Base-by-base conservation (phyloP, 257 asterid genomes). In the Capsicum pubescens region DNA sequence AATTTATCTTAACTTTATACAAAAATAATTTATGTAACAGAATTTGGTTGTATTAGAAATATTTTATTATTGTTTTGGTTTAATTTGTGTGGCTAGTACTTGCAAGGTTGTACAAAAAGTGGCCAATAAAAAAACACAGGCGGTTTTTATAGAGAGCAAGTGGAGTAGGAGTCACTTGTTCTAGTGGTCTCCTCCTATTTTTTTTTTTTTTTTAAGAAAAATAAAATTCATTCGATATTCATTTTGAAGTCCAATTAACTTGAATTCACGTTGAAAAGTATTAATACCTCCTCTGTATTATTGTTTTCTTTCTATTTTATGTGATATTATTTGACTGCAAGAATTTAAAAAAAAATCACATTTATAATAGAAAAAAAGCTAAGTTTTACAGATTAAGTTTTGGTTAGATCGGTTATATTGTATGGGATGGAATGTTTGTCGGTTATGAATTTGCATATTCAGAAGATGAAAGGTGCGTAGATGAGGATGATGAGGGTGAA, bases 111-210 rank as follows among this genome's bases (percentile, higher is more conserved):
- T 44, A 16, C 60, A 10, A 84, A 79, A 80, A 81, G 60, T 83
- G 69, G 84, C 94, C 93, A 91, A 92, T 89, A 50, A 84, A 85
- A 90, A 88, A 78, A 82, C 88, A 89, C 88, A 88, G 92, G 89
- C 90, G 90, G 96, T 92, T 90, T 35, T 66, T 66, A 66, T 46
- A 87, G 80, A 85, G 90, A 80, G 85, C 64, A 87, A 84, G 89
- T 74, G 92, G 89, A 89, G 87, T 86, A 82, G 89, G 91, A 90
- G 95, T 86, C 90, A 86, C 87, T 74, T 55, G 56, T 48, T 74
- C 13, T 74, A 74, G 80, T 89, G 89, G 87, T 0, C 26, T 0
- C 17, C 42, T 5, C 32, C 32, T 26, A 2, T 32, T 64, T 12
- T 32, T 12, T 7, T n/a, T n/a, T 32, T 64, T 12, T 32, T 1